Percentiles rank a stretch among this genome's conserved stretches.
These are phyloP conservation scores for Polyplosphaeria fusca DNA, from an alignment of 495 filamentous ascomycete species.

Conservation along the genomic window DNA sequence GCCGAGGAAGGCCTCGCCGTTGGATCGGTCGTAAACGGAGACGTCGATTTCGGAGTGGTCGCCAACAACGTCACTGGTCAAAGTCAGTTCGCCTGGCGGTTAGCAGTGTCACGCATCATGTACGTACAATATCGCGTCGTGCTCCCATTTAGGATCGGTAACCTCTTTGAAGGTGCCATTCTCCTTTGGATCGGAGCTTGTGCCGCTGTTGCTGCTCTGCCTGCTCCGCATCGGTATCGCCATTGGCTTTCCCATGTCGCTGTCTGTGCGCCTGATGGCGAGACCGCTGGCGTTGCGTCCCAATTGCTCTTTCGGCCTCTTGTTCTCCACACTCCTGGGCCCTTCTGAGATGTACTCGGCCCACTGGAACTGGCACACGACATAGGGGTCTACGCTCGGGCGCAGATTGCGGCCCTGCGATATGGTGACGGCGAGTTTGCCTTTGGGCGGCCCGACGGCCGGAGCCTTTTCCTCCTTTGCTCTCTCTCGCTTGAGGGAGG, in stretches of 20 bases:
- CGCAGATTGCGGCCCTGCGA: constrained; percentile 76
- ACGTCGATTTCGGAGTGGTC: constrained; percentile 89
- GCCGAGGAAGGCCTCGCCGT: constrained; percentile 85
- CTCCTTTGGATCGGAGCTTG: constrained; percentile 43
- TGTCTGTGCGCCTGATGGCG: constrained; percentile 63
- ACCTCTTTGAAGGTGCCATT: constrained; percentile 65
- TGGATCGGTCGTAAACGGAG: constrained; percentile 84
- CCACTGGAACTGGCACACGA: constrained; percentile 94
- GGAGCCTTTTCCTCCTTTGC: constrained; percentile 47
- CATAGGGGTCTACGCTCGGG: constrained; percentile 83
- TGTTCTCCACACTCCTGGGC: constrained; percentile 55
- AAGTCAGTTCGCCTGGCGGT: constrained; percentile 14
- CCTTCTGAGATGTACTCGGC: constrained; percentile 93
- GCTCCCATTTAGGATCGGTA: constrained; percentile 91
- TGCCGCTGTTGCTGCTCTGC: constrained; percentile 89
- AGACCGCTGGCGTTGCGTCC: constrained; percentile 42
- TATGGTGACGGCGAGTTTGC: constrained; percentile 86
- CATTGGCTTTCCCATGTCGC: constrained; percentile 77
- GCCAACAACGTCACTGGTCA: constrained; percentile 81
- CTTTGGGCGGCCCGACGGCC: constrained; percentile 72
- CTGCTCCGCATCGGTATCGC: constrained; percentile 94
- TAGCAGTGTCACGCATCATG: not conserved
- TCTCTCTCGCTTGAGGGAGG: constrained; percentile 5
- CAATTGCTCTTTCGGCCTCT: constrained; percentile 40
- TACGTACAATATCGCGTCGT: constrained; percentile 90